Percentiles rank a stretch among this genome's conserved stretches.
Conservation (phyloP, 495 filamentous ascomycete genomes). For the Penicillium samsonianum region DNA sequence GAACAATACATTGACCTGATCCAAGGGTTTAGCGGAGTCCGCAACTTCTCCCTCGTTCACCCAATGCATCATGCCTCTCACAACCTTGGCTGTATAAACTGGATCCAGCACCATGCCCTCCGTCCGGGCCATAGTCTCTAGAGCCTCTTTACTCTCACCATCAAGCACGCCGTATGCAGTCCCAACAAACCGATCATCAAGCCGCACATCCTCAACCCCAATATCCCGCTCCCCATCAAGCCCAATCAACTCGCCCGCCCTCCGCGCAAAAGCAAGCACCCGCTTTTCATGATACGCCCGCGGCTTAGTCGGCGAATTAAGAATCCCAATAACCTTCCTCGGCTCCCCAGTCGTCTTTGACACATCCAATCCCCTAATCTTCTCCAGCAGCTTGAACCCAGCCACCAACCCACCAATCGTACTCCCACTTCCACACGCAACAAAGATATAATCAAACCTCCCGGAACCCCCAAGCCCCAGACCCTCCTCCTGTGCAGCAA, state of each 20-base stretch:
- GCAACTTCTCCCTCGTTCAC: conserved; percentile 26
- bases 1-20: conserved; percentile 38
- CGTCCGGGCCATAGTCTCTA: conserved; percentile 30
- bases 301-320: conserved; percentile 39
- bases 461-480: conserved; percentile 22
- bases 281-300: conserved; percentile 32
- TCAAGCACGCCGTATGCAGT: conserved; percentile 39
- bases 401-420: conserved; percentile 42
- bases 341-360: background rate
- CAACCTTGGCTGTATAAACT: conserved; percentile 44
- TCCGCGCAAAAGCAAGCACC: conserved; percentile 36
- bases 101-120: conserved; percentile 41
- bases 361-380: background rate
- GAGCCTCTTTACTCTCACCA: conserved; percentile 20
- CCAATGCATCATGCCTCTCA: conserved; percentile 36
- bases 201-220: conserved; percentile 31
- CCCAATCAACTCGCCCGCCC: conserved; percentile 32
- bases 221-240: conserved; percentile 29
- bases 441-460: conserved; percentile 42
- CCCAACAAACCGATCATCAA: conserved; percentile 41
- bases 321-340: conserved; percentile 36
- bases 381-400: conserved; percentile 40
- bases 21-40: conserved; percentile 12
- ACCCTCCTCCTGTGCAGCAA: conserved; percentile 35
- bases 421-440: conserved; percentile 44